Base-by-base conservation (phyloP, 202 grass and related monocot genomes). In the Panicum hallii region DNA sequence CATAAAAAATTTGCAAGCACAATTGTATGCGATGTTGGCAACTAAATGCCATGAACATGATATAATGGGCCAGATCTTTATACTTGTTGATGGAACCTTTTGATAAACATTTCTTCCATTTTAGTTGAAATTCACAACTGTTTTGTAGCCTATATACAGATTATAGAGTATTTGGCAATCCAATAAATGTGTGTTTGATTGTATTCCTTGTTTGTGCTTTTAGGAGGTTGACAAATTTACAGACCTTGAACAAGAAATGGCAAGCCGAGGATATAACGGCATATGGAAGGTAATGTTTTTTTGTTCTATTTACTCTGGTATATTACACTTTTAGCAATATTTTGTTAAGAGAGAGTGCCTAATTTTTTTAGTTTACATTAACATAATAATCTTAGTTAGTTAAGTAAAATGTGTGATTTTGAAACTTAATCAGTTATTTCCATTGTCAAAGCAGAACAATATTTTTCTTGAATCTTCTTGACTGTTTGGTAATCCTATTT, bases 221-320 rank as follows among this genome's bases (percentile, higher is more conserved):
- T 81, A 99, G 96, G 96, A 99, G 87, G 96, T 99, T n/a, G 96
- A 98, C 78, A 93, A 84, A 89, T 98, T 95, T 91, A 72, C 86
- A 74, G 96, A 95, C 45, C 73, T 98, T 71, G 78, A 98, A 84
- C 82, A 82, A 78, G 86, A 91, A 85, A 68, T 99, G 88, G 62
- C 79, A 84, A 89, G 5, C 40, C 16, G 11, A 79, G 96, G 91
- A 83, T 99, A 92, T 82, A 84, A 45, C 6, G 91, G 93, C 70
- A 89, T 84, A 85, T 95, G 93, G 88, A 99, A 99, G 91, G 96
- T 99, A 89, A 44, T 87, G 5, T 73, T 87, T 56, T 56, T 66
- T 19, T 30, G 5, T 83, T 19, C 68, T 72, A 22, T 68, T 64
- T 60, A 67, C 4, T 76, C 53, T 75, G 16, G 20, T 83, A 72